Base-by-base conservation (phyloP, 441 rosid species). In the Sinapis alba region DNA sequence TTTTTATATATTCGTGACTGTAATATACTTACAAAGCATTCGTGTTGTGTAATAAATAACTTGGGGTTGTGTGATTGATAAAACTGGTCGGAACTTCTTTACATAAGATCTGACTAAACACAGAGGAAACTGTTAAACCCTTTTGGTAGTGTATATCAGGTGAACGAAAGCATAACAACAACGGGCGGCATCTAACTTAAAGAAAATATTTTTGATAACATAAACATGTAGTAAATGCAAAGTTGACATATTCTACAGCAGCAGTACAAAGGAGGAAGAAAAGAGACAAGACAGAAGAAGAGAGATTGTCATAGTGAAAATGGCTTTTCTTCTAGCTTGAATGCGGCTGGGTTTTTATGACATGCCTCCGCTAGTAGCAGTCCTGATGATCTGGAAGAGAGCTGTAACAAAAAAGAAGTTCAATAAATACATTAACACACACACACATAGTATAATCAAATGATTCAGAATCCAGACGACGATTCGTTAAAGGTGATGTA, bases 341-440 rank as follows among this genome's bases (percentile, higher is more conserved):
- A 36, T 9, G 4, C 0, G 28, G 20, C 26, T 21, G 26, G 21
- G 47, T 38, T 30, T n/a, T 81, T 83, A 94, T 1, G 94, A 92
- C 98, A 86, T 85, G 67, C 97, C 94, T 74, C 92, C 90, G 36
- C 90, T 86, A 13, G 97, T 85, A 6, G 97, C 96, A 2, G 96
- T 94, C 83, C 99, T 86, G 83, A 94, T 92, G 60, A 94, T 92
- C 91, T 94, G 98, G 86, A 92, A 94, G 12, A 92, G 88, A 77
- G 96, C 96, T 89, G 97, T 74, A 75, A 30, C 53, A 38, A 73
- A 27, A 69, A 19, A 5, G 62, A 45, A 65, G 9, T 21, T 67
- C 23, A 30, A 11, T n/a, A 23, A 36, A 7, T 4, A 28, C 4
- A 0, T 38, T 11, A 26, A 38, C 8, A 61, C 30, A 2, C 13